Conservation (phyloP, 768 basidiomycete species). For the Tulasnella sp. region DNA sequence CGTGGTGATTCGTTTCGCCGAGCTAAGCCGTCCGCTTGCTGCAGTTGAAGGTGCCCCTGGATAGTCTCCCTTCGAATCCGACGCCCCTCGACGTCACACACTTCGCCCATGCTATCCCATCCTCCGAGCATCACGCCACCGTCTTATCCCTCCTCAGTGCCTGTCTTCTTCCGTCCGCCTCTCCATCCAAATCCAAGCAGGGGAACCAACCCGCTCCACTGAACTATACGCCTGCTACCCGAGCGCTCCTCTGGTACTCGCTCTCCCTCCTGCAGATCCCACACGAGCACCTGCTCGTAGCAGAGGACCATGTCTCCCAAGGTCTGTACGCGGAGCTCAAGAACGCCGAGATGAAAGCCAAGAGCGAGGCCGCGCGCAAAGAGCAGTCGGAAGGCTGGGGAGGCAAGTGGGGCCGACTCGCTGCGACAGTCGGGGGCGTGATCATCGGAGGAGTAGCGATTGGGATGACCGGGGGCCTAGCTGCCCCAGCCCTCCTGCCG, state of each 20-base stretch:
- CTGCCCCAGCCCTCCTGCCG: conserved; percentile 49
- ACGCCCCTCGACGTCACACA: conserved; percentile 19
- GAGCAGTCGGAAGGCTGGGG: conserved; percentile 47
- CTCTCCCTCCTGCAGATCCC: conserved; percentile 38
- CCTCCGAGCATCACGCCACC: conserved; percentile 4
- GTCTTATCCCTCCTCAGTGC: conserved; percentile 26
- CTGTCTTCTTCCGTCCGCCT: conserved; percentile 21
- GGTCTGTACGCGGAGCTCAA: conserved; percentile 38
- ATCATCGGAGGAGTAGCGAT: conserved; percentile 46
- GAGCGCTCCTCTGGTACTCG: conserved; percentile 35
- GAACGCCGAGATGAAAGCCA: conserved; percentile 39
- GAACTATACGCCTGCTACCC: conserved; percentile 37
- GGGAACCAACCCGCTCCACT: conserved; percentile 10
- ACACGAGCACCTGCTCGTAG: conserved; percentile 30
- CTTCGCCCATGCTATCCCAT: conserved; percentile 17
- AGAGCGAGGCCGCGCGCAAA: conserved; percentile 42
- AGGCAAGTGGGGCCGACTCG: conserved; percentile 43
- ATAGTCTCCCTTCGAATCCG: conserved; percentile 19
- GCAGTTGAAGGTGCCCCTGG: conserved; percentile 7
- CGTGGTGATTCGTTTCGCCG: neutral
- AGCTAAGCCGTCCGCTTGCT: neutral
- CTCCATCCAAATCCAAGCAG: neutral
- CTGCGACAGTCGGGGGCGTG: conserved; percentile 48
- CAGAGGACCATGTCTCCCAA: conserved; percentile 36
- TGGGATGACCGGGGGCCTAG: conserved; percentile 48